Percentiles rank a stretch among this genome's conserved stretches.
Conservation (phyloP, 1,139 yeast species). For the Hyphopichia burtonii region DNA sequence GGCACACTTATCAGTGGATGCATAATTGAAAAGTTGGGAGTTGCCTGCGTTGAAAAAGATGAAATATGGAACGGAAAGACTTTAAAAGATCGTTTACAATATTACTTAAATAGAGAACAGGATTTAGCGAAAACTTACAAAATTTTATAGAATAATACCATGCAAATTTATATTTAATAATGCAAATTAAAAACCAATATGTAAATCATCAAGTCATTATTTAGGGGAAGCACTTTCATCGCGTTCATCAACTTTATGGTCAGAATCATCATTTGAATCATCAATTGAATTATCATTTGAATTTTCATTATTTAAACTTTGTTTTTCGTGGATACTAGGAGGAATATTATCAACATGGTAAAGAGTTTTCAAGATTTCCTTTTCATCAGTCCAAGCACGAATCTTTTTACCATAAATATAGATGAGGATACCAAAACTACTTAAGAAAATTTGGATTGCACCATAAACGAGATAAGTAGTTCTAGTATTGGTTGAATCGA, state of each 20-base stretch:
- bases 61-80: constrained; percentile 56
- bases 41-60: constrained; percentile 41
- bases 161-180: neutral
- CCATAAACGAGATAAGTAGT: constrained; percentile 55
- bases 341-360: constrained; percentile 13
- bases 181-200: neutral
- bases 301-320: too few relatives aligned
- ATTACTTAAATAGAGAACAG: constrained; percentile 17
- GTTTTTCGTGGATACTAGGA: neutral
- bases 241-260: neutral
- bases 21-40: constrained; percentile 74
- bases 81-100: constrained; percentile 26
- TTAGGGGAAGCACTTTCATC: neutral
- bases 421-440: constrained; percentile 51
- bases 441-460: constrained; percentile 47
- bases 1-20: constrained; percentile 81
- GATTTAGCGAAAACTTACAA: neutral
- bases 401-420: constrained; percentile 55
- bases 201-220: neutral
- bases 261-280: too few relatives aligned
- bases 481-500: constrained; percentile 42
- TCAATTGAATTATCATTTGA: neutral
- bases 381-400: constrained; percentile 52
- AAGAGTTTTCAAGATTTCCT: constrained; percentile 32
- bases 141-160: neutral